phyloP scores from a whole-genome alignment of 306 rosid species.

The Albizia julibrissin region DNA sequence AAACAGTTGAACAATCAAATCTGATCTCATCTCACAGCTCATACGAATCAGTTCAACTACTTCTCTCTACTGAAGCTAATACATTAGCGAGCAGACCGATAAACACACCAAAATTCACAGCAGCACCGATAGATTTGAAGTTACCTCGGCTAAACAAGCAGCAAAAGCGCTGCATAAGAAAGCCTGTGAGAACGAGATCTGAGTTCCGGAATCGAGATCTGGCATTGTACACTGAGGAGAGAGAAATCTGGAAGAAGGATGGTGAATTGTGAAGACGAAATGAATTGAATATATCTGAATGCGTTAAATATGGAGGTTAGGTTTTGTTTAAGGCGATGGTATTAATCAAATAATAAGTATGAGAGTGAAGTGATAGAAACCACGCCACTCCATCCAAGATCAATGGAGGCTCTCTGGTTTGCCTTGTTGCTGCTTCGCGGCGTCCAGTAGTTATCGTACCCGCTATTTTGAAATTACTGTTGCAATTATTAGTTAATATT shows the following conservation, averaged over 20 bases:
- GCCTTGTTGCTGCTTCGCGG: slow-evolving; percentile 4
- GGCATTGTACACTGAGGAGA: slow-evolving; percentile 50
- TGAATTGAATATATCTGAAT: not conserved
- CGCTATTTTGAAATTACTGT: not conserved
- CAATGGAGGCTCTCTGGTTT: slow-evolving; percentile 31
- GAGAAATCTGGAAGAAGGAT: slow-evolving; percentile 4
- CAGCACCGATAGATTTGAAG: not conserved
- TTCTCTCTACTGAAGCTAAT: not conserved
- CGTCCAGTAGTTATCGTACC: not conserved
- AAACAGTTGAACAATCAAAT: not conserved
- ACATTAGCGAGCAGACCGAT: not conserved
- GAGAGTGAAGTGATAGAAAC: slow-evolving; percentile 33
- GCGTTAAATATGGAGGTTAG: slow-evolving; percentile 12
- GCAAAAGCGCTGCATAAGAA: slow-evolving; percentile 94
- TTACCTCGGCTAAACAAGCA: slow-evolving; percentile 94
- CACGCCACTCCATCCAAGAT: slow-evolving; percentile 24
- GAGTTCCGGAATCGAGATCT: slow-evolving; percentile 70
- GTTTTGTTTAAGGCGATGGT: not conserved
- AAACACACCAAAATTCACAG: not conserved
- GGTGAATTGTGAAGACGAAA: slow-evolving; percentile 9
- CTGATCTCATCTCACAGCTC: not conserved
- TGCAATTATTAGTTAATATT: not conserved
- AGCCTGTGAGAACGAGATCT: slow-evolving; percentile 68
- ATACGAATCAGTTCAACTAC: not conserved
- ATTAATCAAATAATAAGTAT: slow-evolving; percentile 12